These are phyloP conservation scores for Petunia axillaris DNA, from an alignment of 257 asterid species.

Conservation along the genomic window DNA sequence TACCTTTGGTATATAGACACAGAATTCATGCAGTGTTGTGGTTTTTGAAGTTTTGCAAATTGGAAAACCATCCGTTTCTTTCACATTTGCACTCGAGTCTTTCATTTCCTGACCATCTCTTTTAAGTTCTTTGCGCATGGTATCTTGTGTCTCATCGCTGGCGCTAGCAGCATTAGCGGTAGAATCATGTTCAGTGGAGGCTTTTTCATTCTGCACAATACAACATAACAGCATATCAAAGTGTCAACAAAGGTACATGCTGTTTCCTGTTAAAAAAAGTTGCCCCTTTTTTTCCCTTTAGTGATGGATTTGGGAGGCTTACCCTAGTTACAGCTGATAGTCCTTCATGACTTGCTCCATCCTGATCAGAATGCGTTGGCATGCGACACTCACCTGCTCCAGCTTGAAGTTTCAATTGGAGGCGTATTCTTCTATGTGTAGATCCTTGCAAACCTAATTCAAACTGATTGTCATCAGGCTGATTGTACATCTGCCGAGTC, in stretches of 20 bases:
- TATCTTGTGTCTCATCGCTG: constrained; percentile 32
- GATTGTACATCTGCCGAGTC: constrained; percentile 45
- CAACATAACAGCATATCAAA: constrained; percentile 12
- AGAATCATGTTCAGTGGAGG: not conserved
- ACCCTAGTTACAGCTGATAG: constrained; percentile 48
- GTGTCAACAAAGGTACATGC: not conserved
- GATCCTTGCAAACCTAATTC: constrained; percentile 50
- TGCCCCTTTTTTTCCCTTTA: not conserved
- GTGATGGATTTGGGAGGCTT: not conserved
- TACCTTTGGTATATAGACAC: constrained; percentile 44
- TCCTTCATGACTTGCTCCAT: constrained; percentile 27
- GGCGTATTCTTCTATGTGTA: constrained; percentile 68
- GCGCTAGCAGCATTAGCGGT: not conserved
- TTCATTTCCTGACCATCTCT: constrained; percentile 22
- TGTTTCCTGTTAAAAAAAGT: too few relatives aligned
- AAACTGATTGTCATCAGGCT: constrained; percentile 20
- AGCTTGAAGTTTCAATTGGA: constrained; percentile 49
- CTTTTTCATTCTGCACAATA: constrained; percentile 55
- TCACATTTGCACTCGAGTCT: constrained; percentile 17
- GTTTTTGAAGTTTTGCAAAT: constrained; percentile 19
- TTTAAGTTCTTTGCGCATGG: constrained; percentile 27
- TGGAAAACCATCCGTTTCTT: not conserved
- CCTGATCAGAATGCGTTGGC: constrained; percentile 34
- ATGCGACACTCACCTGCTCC: constrained; percentile 48
- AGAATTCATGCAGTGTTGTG: constrained; percentile 24